phyloP scores from a whole-genome alignment of 768 basidiomycete species.

The Suillus subalutaceus region DNA sequence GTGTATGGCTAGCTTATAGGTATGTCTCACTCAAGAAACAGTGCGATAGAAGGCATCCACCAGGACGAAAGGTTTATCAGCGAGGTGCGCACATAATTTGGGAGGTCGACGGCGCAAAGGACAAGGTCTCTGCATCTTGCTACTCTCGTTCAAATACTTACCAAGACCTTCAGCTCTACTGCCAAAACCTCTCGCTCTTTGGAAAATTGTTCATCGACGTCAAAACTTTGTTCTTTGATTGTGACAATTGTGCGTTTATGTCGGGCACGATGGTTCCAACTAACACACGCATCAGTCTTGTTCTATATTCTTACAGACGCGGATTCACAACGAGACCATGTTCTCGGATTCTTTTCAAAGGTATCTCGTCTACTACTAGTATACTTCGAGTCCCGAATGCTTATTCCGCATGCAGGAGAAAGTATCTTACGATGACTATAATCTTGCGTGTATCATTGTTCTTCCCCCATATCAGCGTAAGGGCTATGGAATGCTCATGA shows the following conservation, averaged over 20 bases:
- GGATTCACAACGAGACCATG: constrained; percentile 75
- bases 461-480: constrained; percentile 90
- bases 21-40: constrained; percentile 49
- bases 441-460: constrained; percentile 94
- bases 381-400: neutral
- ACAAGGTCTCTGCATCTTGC: constrained; percentile 61
- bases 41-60: constrained; percentile 73
- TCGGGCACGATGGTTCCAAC: neutral
- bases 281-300: constrained; percentile 47
- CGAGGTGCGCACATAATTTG: constrained; percentile 88
- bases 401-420: constrained; percentile 66
- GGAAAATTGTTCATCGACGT: constrained; percentile 99
- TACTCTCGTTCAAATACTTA: neutral
- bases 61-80: constrained; percentile 89
- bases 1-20: constrained; percentile 19
- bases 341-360: constrained; percentile 75
- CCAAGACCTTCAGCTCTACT: constrained; percentile 70
- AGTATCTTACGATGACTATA: constrained; percentile 94
- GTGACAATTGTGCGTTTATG: constrained; percentile 70
- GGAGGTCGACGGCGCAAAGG: constrained; percentile 90
- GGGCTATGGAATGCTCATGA: constrained; percentile 93
- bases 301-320: constrained; percentile 94
- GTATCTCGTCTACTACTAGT: constrained; percentile 30
- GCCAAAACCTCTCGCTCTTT: constrained; percentile 93
- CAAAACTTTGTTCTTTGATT: constrained; percentile 93